phyloP scores from a whole-genome alignment of 495 filamentous ascomycete genomes.

The Xylaria venustula region DNA sequence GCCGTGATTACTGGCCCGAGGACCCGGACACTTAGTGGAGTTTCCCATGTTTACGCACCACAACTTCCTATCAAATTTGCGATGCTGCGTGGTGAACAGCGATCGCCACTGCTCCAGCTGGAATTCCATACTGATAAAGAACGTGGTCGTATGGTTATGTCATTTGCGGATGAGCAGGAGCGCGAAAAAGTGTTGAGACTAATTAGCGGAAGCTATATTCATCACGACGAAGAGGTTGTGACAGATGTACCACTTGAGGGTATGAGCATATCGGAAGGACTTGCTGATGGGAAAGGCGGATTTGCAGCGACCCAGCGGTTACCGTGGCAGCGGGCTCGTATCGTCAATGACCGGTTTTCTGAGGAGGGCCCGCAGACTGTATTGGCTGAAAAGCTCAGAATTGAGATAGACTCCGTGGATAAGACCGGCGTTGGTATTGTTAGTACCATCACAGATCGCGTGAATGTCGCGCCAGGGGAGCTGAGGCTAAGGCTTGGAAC shows the following conservation, averaged over 20 bases:
- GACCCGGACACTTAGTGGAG: conserved; percentile 69
- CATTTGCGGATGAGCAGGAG: conserved; percentile 68
- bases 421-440: conserved; percentile 52
- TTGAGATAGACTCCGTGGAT: conserved; percentile 57
- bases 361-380: conserved; percentile 54
- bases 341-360: conserved; percentile 56
- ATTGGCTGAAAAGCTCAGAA: conserved; percentile 66
- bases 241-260: conserved; percentile 61
- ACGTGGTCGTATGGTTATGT: conserved; percentile 67
- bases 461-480: conserved; percentile 76
- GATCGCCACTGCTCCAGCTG: conserved; percentile 64
- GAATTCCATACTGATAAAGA: conserved; percentile 65
- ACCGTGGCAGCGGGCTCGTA: conserved; percentile 44
- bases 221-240: conserved; percentile 58
- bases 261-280: conserved; percentile 61
- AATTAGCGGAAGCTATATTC: conserved; percentile 63
- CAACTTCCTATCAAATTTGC: conserved; percentile 69
- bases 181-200: conserved; percentile 64
- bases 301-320: conserved; percentile 47
- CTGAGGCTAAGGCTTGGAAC: conserved; percentile 62
- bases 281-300: conserved; percentile 38
- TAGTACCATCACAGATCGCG: conserved; percentile 64
- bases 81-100: conserved; percentile 65
- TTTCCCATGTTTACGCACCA: conserved; percentile 62
- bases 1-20: conserved; percentile 71